Percentiles rank a stretch among this genome's conserved stretches.
These are phyloP conservation scores for Zasmidium cellare DNA, from an alignment of 2,329 filamentous ascomycete species.

Conservation along the genomic window DNA sequence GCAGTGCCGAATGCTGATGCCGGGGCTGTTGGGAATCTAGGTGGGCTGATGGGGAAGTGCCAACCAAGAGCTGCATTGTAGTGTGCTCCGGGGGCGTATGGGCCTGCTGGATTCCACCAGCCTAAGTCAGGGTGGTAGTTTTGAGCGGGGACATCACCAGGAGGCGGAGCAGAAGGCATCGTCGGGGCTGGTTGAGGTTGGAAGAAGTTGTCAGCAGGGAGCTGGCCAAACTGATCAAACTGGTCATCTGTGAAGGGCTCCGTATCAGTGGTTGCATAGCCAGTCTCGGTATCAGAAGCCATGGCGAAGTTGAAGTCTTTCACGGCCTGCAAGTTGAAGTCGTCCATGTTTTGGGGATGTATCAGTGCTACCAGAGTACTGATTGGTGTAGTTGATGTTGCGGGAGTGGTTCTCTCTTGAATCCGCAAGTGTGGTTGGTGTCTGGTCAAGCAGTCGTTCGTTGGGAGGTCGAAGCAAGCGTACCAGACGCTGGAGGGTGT, in stretches of 20 bases:
- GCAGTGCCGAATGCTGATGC: neutral
- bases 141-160: neutral
- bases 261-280: neutral
- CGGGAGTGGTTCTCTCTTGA: neutral
- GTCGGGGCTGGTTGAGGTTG: neutral
- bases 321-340: neutral
- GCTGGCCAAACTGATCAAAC: neutral
- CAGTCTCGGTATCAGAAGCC: neutral
- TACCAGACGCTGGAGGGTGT: conserved; percentile 5
- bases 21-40: neutral
- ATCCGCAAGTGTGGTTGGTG: neutral
- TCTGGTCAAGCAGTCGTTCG: conserved; percentile 1
- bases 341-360: neutral
- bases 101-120: conserved; percentile 3
- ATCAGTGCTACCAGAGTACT: neutral
- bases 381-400: neutral
- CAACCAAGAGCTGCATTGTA: conserved; percentile 1
- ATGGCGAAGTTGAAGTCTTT: neutral
- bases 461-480: neutral
- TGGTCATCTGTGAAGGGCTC: neutral
- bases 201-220: conserved; percentile 2
- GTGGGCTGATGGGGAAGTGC: neutral
- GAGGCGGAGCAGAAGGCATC: neutral
- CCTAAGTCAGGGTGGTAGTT: neutral
- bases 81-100: neutral